Conservation (phyloP, 371 early-diverging fungal genomes). For the Zychaea mexicana region DNA sequence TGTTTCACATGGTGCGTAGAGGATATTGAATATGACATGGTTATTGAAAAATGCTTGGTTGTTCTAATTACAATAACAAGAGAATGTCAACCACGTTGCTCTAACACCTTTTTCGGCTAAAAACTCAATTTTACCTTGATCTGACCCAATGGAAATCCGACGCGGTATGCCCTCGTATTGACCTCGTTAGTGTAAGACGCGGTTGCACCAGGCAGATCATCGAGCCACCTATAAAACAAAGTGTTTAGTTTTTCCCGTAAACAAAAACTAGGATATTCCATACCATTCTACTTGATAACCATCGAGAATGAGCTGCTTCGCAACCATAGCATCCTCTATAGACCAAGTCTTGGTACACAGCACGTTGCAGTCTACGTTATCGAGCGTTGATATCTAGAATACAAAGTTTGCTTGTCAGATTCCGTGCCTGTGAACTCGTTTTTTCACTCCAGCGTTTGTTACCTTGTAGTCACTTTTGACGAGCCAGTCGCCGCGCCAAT, state of each 20-base stretch:
- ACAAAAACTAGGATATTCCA: not conserved
- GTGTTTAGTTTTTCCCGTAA: not conserved
- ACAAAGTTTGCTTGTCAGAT: not conserved
- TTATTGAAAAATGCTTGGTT: conserved; percentile 40
- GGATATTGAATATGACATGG: conserved; percentile 45
- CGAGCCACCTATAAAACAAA: conserved; percentile 33
- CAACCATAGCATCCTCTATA: conserved; percentile 35
- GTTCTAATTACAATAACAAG: conserved; percentile 27
- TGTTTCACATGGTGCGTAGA: conserved; percentile 19
- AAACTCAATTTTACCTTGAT: conserved; percentile 17
- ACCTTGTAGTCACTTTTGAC: conserved; percentile 45
- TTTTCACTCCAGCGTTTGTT: too few species aligned
- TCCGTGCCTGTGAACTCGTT: too few species aligned
- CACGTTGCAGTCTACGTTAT: conserved; percentile 38
- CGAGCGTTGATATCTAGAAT: conserved; percentile 36
- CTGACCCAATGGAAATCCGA: conserved; percentile 52
- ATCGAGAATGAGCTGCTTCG: conserved; percentile 35
- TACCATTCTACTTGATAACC: conserved; percentile 54
- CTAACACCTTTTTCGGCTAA: not conserved
- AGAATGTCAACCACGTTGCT: not conserved
- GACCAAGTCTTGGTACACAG: conserved; percentile 38
- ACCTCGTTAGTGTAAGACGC: conserved; percentile 53
- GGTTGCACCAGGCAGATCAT: conserved; percentile 46
- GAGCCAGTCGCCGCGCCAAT: conserved; percentile 41
- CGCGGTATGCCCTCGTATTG: conserved; percentile 41